Evolutionary conservation across 805 yeast species (phyloP).

Genomic region (Huiozyma sinensis): DNA sequence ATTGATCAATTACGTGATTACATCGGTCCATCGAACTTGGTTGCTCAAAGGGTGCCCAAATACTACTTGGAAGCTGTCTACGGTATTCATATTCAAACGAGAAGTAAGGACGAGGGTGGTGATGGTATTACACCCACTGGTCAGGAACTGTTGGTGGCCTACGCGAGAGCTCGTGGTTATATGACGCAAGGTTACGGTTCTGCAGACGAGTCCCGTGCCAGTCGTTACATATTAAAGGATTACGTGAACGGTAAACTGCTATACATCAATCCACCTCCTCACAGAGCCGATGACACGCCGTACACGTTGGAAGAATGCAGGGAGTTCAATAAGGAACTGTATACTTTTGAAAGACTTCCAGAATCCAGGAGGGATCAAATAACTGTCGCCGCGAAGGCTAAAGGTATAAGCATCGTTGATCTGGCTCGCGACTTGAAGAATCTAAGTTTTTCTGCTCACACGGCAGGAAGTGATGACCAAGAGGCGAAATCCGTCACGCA

Average conservation of each 20-base stretch:
- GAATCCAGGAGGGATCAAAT: slow-evolving; percentile 67
- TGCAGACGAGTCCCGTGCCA: slow-evolving; percentile 93
- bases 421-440: slow-evolving; percentile 58
- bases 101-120: slow-evolving; percentile 78
- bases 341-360: slow-evolving; percentile 54
- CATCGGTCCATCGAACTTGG: slow-evolving; percentile 78
- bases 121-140: slow-evolving; percentile 73
- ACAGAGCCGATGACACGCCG: slow-evolving; percentile 44
- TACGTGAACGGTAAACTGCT: slow-evolving; percentile 86
- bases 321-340: slow-evolving; percentile 67
- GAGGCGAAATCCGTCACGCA: slow-evolving; percentile 47
- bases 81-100: slow-evolving; percentile 79
- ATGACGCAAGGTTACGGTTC: slow-evolving; percentile 96
- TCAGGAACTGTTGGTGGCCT: slow-evolving; percentile 77
- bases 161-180: slow-evolving; percentile 93
- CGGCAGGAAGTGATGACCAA: slow-evolving; percentile 37
- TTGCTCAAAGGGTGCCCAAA: slow-evolving; percentile 82
- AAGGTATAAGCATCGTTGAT: slow-evolving; percentile 50
- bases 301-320: slow-evolving; percentile 41
- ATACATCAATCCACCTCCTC: slow-evolving; percentile 84
- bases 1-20: slow-evolving; percentile 92
- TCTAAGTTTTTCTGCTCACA: slow-evolving; percentile 71
- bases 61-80: slow-evolving; percentile 81
- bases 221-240: slow-evolving; percentile 85
- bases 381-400: slow-evolving; percentile 46